These are phyloP conservation scores for Rubia peregrina DNA, from an alignment of 305 asterid genomes.

Conservation along the genomic window DNA sequence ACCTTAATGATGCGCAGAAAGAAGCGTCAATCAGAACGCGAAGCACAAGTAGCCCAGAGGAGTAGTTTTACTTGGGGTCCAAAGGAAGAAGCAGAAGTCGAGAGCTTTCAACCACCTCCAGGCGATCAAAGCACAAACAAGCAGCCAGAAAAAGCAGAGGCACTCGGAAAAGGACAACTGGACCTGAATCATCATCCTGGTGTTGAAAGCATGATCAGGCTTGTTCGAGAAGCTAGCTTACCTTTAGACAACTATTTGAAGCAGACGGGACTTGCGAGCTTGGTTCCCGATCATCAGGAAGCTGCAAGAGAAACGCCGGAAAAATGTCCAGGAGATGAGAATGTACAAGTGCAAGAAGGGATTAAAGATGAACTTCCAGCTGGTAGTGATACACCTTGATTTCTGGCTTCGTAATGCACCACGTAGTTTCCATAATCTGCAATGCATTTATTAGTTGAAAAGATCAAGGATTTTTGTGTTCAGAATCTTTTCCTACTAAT, in stretches of 20 bases:
- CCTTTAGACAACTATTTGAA: conserved; percentile 72
- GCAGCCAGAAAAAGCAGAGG: conserved; percentile 38
- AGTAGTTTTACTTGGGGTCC: conserved; percentile 38
- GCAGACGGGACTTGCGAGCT: conserved; percentile 86
- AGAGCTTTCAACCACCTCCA: conserved; percentile 35
- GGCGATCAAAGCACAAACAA: conserved; percentile 27
- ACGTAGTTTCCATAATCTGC: not conserved
- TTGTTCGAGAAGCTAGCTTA: conserved; percentile 74
- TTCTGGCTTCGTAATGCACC: not conserved
- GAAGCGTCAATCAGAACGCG: conserved; percentile 91
- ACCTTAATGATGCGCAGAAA: conserved; percentile 97
- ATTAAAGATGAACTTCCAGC: conserved; percentile 37
- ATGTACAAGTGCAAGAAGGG: conserved; percentile 44
- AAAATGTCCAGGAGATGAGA: conserved; percentile 30
- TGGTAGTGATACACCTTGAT: conserved; percentile 40
- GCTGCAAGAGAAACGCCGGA: conserved; percentile 31
- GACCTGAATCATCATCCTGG: conserved; percentile 68
- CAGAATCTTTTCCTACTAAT: too few relatives aligned
- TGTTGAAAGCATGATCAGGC: conserved; percentile 71
- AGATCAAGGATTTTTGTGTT: too few relatives aligned
- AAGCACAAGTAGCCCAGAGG: conserved; percentile 72
- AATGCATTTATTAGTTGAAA: not conserved
- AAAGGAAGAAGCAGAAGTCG: conserved; percentile 67
- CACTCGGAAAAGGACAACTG: conserved; percentile 38
- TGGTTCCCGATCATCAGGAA: conserved; percentile 33